Conservation (phyloP, 768 basidiomycete genomes). For the Pulveroboletus sp. region DNA sequence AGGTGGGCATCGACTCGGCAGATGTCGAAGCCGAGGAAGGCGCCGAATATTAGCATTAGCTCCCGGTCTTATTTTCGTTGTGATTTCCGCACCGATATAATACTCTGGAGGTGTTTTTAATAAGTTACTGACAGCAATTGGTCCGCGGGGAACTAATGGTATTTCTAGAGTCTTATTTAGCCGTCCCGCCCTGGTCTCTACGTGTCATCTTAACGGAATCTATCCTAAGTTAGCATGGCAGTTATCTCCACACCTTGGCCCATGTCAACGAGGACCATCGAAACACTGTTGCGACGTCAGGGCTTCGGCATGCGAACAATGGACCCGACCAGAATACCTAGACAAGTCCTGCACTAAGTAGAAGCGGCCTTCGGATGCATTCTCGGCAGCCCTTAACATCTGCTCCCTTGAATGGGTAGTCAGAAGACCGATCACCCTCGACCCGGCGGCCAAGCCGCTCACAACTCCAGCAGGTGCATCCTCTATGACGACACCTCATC, state of each 20-base stretch:
- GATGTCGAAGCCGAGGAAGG: slow-evolving; percentile 67
- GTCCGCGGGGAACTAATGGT: slow-evolving; percentile 1
- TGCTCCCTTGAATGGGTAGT: slow-evolving; percentile 75
- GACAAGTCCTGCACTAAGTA: slow-evolving; percentile 73
- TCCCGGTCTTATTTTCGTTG: not conserved
- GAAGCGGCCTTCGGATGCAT: slow-evolving; percentile 26
- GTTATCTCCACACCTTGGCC: slow-evolving; percentile 39
- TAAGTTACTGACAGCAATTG: slow-evolving; percentile 13
- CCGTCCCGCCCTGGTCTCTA: not conserved
- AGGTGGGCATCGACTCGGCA: slow-evolving; percentile 76
- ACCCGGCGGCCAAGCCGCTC: slow-evolving; percentile 78
- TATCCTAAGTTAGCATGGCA: slow-evolving; percentile 6
- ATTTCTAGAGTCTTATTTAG: slow-evolving; percentile 3
- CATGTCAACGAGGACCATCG: slow-evolving; percentile 28
- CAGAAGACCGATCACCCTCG: slow-evolving; percentile 76
- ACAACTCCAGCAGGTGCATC: slow-evolving; percentile 85
- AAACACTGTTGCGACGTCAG: slow-evolving; percentile 18
- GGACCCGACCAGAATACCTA: slow-evolving; percentile 38
- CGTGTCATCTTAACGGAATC: not conserved
- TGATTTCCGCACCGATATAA: not conserved
- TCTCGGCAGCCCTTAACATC: slow-evolving; percentile 58
- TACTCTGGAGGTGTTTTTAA: slow-evolving; percentile 1
- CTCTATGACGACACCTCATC: slow-evolving; percentile 76
- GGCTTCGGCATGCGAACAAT: slow-evolving; percentile 1
- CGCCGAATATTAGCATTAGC: slow-evolving; percentile 42